Percentiles rank a stretch among this genome's conserved stretches.
Evolutionary conservation across 805 yeast genomes (phyloP).

Genomic region (Saturnispora mendoncae): DNA sequence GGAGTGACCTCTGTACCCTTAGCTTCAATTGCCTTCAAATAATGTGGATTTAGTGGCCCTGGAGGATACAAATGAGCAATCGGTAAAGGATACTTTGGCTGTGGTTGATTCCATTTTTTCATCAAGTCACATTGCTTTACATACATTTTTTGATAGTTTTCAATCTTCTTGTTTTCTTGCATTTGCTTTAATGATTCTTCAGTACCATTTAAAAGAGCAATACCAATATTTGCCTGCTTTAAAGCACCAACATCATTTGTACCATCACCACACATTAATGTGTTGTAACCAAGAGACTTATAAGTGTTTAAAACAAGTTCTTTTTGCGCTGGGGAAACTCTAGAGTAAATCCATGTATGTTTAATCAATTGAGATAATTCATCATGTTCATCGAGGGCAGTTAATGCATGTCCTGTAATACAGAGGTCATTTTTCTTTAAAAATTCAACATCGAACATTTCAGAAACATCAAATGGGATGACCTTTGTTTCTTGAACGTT

Average conservation of each 20-base stretch:
- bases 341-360: constrained; percentile 94
- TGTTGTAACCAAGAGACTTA: constrained; percentile 82
- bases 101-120: constrained; percentile 72
- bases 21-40: constrained; percentile 74
- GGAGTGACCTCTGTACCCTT: constrained; percentile 75
- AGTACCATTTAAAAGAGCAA: constrained; percentile 95
- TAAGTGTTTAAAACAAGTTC: constrained; percentile 79
- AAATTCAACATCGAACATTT: constrained; percentile 45
- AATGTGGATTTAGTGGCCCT: constrained; percentile 84
- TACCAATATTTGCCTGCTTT: constrained; percentile 97
- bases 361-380: constrained; percentile 68
- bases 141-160: constrained; percentile 57
- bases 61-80: constrained; percentile 97
- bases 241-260: constrained; percentile 99
- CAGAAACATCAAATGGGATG: constrained; percentile 56
- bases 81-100: constrained; percentile 72
- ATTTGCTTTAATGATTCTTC: constrained; percentile 87
- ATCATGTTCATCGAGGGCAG: constrained; percentile 52
- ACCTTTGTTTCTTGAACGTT: constrained; percentile 67
- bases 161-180: constrained; percentile 68
- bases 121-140: constrained; percentile 77
- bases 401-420: constrained; percentile 85
- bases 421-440: constrained; percentile 75
- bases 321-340: constrained; percentile 94
- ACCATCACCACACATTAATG: constrained; percentile 99